These are phyloP conservation scores for Phylloporus gajari DNA, from an alignment of 1,284 basidiomycete species.

Conservation along the genomic window DNA sequence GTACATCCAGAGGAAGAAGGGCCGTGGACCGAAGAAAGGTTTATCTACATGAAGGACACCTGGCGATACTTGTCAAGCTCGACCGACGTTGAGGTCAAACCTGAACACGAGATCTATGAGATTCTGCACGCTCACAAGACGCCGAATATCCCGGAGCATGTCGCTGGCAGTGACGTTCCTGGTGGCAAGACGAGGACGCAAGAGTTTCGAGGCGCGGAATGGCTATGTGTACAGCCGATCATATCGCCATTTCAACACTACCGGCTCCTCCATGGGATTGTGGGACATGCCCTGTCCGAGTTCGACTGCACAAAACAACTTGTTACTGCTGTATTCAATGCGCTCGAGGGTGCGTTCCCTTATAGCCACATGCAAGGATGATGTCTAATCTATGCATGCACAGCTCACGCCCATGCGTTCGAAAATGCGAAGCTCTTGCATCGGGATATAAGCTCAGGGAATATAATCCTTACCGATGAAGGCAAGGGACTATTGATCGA, in stretches of 20 bases:
- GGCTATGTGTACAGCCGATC: not conserved
- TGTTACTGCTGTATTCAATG: not conserved
- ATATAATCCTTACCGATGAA: conserved; percentile 8
- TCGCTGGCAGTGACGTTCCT: not conserved
- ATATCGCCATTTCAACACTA: conserved; percentile 6
- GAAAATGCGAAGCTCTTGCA: not conserved
- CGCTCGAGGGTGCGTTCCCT: not conserved
- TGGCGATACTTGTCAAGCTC: not conserved
- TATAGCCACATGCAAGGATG: too few relatives aligned
- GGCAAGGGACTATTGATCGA: conserved; percentile 12
- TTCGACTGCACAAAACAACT: conserved; percentile 7
- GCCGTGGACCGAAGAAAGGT: not conserved
- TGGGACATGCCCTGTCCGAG: not conserved
- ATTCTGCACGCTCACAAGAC: not conserved
- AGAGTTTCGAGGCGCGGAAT: not conserved
- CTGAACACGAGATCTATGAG: not conserved
- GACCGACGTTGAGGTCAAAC: not conserved
- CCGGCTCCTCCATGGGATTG: not conserved
- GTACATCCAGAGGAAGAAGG: not conserved
- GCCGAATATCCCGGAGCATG: not conserved
- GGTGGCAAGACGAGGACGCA: not conserved
- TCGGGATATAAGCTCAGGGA: not conserved
- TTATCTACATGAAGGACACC: not conserved
- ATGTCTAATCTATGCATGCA: not conserved
- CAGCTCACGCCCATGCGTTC: conserved; percentile 14